phyloP scores from a whole-genome alignment of 1,284 basidiomycete species.

The Microbotryum silenes-acaulis region DNA sequence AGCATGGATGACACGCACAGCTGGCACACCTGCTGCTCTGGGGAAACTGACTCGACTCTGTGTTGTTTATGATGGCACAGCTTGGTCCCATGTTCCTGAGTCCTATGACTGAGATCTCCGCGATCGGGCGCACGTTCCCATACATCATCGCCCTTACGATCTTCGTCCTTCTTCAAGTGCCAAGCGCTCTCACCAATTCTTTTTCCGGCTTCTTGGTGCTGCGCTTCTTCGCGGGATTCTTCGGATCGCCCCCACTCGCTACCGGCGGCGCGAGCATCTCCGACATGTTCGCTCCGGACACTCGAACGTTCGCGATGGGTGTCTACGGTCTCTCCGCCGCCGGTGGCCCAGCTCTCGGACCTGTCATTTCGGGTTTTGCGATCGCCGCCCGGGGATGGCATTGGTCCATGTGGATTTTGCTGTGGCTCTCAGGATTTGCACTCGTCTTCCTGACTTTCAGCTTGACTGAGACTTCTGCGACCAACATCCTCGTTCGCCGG shows the following conservation, averaged over 20 bases:
- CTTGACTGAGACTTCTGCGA: conserved; percentile 40
- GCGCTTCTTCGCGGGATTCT: conserved; percentile 42
- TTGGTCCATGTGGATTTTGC: conserved; percentile 42
- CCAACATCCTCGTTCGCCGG: conserved; percentile 41
- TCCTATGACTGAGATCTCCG: conserved; percentile 22
- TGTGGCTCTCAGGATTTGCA: conserved; percentile 38
- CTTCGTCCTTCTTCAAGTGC: conserved; percentile 40
- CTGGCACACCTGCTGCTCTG: too few species aligned
- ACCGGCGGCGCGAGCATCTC: conserved; percentile 33
- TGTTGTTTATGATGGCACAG: too few species aligned
- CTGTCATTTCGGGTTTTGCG: conserved; percentile 36
- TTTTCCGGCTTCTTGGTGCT: conserved; percentile 39
- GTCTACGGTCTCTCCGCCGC: conserved; percentile 30
- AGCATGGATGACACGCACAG: too few species aligned
- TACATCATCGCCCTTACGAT: conserved; percentile 40
- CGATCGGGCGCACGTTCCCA: conserved; percentile 32
- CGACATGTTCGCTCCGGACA: conserved; percentile 17
- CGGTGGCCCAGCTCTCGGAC: conserved; percentile 33
- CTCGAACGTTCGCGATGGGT: conserved; percentile 19
- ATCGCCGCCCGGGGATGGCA: conserved; percentile 37
- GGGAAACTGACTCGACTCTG: too few species aligned
- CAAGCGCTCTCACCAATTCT: conserved; percentile 38
- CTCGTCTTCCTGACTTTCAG: conserved; percentile 35
- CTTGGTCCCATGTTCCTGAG: conserved; percentile 15
- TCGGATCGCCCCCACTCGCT: conserved; percentile 40